These are phyloP conservation scores for Candolleomyces eurysporus DNA, from an alignment of 768 basidiomycete species.

Conservation along the genomic window DNA sequence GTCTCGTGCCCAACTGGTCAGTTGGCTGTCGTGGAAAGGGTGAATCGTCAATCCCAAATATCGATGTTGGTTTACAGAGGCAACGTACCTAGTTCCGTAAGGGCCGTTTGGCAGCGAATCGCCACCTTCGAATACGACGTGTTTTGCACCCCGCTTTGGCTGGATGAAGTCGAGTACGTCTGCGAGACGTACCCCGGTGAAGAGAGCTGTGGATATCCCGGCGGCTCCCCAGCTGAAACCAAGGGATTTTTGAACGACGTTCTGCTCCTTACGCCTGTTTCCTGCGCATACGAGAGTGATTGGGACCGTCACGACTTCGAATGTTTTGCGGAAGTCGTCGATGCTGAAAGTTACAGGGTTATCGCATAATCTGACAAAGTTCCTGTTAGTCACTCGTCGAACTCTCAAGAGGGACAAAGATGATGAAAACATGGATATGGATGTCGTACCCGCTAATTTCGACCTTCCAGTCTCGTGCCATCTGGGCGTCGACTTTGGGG, in stretches of 20 bases:
- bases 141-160: slow-evolving; percentile 38
- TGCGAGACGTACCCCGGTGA: slow-evolving; percentile 56
- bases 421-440: neutral
- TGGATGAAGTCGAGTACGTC: slow-evolving; percentile 49
- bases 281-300: slow-evolving; percentile 65
- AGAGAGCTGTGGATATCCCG: slow-evolving; percentile 52
- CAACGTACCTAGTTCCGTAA: slow-evolving; percentile 47
- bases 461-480: slow-evolving; percentile 42
- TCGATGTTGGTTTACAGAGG: neutral
- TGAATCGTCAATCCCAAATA: neutral
- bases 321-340: slow-evolving; percentile 40
- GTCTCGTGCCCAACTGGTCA: slow-evolving; percentile 43
- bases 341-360: slow-evolving; percentile 38
- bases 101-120: slow-evolving; percentile 58
- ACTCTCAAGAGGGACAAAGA: neutral
- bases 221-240: slow-evolving; percentile 58
- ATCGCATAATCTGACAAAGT: slow-evolving; percentile 30
- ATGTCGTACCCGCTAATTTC: slow-evolving; percentile 37
- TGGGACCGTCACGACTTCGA: slow-evolving; percentile 55
- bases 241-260: slow-evolving; percentile 52
- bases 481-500: slow-evolving; percentile 40
- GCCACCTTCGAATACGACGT: slow-evolving; percentile 59
- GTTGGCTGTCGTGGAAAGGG: slow-evolving; percentile 21
- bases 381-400: slow-evolving; percentile 4
- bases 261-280: slow-evolving; percentile 66